Base-by-base conservation (phyloP, 306 rosid species). In the Fragaria nilgerrensis region DNA sequence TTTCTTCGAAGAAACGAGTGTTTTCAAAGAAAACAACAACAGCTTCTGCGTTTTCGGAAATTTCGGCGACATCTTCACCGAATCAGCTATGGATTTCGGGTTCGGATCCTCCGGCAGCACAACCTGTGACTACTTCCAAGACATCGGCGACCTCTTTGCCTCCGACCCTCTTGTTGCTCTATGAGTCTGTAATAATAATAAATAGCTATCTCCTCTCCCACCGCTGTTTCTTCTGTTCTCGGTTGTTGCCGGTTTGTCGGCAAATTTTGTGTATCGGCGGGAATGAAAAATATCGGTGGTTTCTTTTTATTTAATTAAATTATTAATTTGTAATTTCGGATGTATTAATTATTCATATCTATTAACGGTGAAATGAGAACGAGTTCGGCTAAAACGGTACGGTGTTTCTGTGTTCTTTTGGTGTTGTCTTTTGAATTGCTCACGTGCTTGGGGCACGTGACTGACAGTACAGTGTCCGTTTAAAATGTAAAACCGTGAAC, bases 131-230 rank as follows among this genome's bases (percentile, higher is more conserved):
- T 77, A 78, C 68, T 92, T 92, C 22, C 97, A 92, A 85, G 99
- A 96, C 37, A 89, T 96, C 81, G 92, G 89, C 22, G 99, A 96
- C 78, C 73, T 96, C 7, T 92, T 96, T 75, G 80, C 78, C 44
- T 79, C 90, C 2, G 98, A 92, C 78, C 81, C 93, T 27, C 85
- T 87, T 23, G 49, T 92, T 10, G 91, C 96, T 50, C 89, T 88
- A 13, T 92, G 82, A 87, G 32, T 45, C 2, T 32, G 36, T 29
- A 34, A 64, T 37, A 66, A 66, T 37, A 7, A 66, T 32, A 13
- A 62, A 15, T 29, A 62, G 55, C 55, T 49, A 4, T 16, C 19
- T 5, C 6, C 19, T 15, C 68, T 12, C 36, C 43, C 39, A 27
- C 20, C 67, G 17, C 67, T 13, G 43, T 61, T 36, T 37, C 19